A percentile compares a stretch with the other conserved stretches of the same genome.
Evolutionary conservation across 306 rosid genomes (phyloP).

Genomic region (Herpetospermum pedunculosum): DNA sequence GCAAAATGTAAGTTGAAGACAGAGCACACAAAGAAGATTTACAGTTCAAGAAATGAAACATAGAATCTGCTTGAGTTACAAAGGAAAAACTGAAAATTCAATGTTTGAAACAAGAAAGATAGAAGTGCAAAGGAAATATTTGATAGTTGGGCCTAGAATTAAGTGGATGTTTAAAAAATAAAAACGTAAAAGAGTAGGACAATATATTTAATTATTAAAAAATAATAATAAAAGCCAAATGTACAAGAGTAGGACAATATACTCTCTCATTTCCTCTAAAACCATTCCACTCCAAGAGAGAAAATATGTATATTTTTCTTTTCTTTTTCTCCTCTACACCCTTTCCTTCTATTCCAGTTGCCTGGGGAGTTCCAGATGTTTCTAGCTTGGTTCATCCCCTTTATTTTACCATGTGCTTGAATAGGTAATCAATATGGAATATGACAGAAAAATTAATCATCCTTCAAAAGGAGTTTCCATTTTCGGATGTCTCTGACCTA

Average conservation of each 20-base stretch:
- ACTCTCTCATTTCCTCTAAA: neutral
- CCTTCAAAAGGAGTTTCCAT: no score
- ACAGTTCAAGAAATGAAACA: neutral
- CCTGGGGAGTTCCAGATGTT: no score
- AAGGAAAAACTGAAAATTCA: neutral
- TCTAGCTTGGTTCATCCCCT: no score
- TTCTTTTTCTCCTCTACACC: no score
- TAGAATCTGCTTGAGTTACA: neutral
- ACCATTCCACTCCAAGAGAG: neutral
- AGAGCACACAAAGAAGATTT: neutral
- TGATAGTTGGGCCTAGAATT: neutral
- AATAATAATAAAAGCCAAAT: neutral
- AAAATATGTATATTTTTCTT: no score
- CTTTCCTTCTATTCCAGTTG: no score
- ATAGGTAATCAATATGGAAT: no score
- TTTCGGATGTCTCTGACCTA: no score
- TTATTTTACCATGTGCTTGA: no score
- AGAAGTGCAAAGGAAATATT: neutral
- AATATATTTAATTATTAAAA: neutral
- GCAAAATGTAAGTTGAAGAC: slow-evolving; percentile 12
- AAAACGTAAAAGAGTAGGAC: neutral
- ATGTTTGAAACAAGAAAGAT: neutral
- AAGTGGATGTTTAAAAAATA: neutral
- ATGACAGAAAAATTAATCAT: no score
- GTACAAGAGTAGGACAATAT: neutral